These are phyloP conservation scores for Pilasporangium apinafurcum DNA, from an alignment of 352 stramenopile genomes.

Conservation along the genomic window DNA sequence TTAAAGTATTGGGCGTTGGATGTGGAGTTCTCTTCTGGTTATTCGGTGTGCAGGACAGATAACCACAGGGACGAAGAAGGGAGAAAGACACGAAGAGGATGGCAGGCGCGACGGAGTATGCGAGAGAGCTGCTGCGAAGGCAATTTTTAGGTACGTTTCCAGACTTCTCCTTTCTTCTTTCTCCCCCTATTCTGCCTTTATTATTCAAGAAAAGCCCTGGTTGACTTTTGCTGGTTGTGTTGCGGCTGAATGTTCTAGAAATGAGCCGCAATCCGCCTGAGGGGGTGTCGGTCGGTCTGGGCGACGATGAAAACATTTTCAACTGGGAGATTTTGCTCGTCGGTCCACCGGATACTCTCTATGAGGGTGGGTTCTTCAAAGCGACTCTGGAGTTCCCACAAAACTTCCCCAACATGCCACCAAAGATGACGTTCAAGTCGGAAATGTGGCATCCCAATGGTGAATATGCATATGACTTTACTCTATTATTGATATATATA, in stretches of 20 bases:
- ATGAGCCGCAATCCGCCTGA: constrained; percentile 98
- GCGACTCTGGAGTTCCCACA: constrained; percentile 94
- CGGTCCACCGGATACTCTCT: constrained; percentile 91
- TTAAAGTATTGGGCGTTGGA: not conserved
- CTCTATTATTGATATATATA: not conserved
- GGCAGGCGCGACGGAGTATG: constrained; percentile 54
- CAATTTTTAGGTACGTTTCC: constrained; percentile 65
- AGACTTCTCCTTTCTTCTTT: not conserved
- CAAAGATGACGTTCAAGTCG: constrained; percentile 98
- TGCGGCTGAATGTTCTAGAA: constrained; percentile 61
- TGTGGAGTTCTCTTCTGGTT: no score
- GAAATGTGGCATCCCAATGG: constrained; percentile 99
- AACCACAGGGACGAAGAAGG: constrained; percentile 4
- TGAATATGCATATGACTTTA: constrained; percentile 17
- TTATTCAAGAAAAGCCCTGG: no score
- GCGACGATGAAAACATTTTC: constrained; percentile 98
- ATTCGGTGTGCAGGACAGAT: constrained; percentile 8
- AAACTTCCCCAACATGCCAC: constrained; percentile 99
- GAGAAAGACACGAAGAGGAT: constrained; percentile 26
- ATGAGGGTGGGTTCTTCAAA: constrained; percentile 99
- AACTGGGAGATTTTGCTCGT: constrained; percentile 99
- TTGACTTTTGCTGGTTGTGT: not conserved
- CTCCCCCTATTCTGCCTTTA: no score
- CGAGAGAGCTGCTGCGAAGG: constrained; percentile 73
- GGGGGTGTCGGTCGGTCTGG: constrained; percentile 96